These are phyloP conservation scores for Penicillium digitatum DNA, from an alignment of 2,329 filamentous ascomycete species.

Conservation along the genomic window DNA sequence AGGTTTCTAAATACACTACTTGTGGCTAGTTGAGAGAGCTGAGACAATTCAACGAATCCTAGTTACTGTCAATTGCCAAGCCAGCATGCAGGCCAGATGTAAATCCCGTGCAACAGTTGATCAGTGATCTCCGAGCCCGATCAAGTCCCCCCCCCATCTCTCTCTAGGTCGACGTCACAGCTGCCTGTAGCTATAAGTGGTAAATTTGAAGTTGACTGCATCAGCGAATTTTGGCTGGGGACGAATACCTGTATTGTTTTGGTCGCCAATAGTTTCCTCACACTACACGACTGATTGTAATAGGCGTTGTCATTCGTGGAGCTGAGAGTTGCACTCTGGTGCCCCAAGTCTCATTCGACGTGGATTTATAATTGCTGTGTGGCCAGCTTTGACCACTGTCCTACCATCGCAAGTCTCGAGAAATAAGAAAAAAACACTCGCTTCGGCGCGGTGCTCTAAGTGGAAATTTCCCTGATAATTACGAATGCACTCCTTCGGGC, in stretches of 20 bases:
- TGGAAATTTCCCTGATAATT: neutral
- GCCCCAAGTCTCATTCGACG: neutral
- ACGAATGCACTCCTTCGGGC: conserved; percentile 6
- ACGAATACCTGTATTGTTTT: neutral
- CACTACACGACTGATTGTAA: neutral
- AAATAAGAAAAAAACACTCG: neutral
- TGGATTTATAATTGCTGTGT: neutral
- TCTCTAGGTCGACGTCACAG: neutral
- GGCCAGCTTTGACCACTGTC: neutral
- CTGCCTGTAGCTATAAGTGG: neutral
- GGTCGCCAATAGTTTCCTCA: neutral
- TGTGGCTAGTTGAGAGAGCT: neutral
- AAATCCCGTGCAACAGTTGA: neutral
- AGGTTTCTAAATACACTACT: neutral
- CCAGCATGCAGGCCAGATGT: neutral
- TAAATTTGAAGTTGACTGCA: neutral
- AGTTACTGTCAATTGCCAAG: neutral
- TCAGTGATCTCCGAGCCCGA: neutral
- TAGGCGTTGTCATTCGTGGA: neutral
- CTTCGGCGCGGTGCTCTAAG: neutral
- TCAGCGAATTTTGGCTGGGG: neutral
- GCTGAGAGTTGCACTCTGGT: neutral
- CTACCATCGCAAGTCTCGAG: neutral
- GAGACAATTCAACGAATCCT: neutral
- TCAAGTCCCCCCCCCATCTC: neutral